Evolutionary conservation across 495 filamentous ascomycete genomes (phyloP).

Genomic region (Parachaetomium inaequale): DNA sequence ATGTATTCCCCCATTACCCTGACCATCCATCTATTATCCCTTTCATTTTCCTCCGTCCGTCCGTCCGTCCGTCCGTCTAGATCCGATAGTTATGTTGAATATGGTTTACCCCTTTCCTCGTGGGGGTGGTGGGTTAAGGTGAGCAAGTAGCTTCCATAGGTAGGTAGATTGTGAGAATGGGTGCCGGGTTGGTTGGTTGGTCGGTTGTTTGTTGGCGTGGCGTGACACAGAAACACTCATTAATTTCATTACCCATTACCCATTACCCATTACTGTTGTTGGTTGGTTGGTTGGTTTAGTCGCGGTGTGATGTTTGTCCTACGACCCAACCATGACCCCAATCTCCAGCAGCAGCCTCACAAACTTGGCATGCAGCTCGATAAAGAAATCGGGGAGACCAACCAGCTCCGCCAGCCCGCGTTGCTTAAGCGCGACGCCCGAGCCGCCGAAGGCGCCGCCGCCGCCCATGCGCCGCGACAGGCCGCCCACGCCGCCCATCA

Average conservation of each 20-base stretch:
- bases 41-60: too few relatives aligned
- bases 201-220: too few relatives aligned
- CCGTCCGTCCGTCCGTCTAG: too few relatives aligned
- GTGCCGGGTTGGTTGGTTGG: not conserved
- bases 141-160: not conserved
- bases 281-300: not conserved
- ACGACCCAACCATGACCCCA: conserved; percentile 47
- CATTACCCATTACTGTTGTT: conserved; percentile 1
- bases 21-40: too few relatives aligned
- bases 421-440: conserved; percentile 55
- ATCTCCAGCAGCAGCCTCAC: conserved; percentile 68
- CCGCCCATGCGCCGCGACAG: conserved; percentile 37
- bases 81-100: not conserved
- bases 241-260: not conserved
- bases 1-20: too few relatives aligned
- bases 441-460: conserved; percentile 37
- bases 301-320: not conserved
- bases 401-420: conserved; percentile 82
- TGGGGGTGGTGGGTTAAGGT: not conserved
- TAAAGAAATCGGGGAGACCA: conserved; percentile 81
- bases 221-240: not conserved
- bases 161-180: not conserved
- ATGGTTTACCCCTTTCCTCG: not conserved
- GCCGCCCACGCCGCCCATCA: conserved; percentile 43
- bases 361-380: conserved; percentile 78